These are phyloP conservation scores for Pseudocercospora vitis DNA, from an alignment of 2,329 filamentous ascomycete species.

Conservation along the genomic window DNA sequence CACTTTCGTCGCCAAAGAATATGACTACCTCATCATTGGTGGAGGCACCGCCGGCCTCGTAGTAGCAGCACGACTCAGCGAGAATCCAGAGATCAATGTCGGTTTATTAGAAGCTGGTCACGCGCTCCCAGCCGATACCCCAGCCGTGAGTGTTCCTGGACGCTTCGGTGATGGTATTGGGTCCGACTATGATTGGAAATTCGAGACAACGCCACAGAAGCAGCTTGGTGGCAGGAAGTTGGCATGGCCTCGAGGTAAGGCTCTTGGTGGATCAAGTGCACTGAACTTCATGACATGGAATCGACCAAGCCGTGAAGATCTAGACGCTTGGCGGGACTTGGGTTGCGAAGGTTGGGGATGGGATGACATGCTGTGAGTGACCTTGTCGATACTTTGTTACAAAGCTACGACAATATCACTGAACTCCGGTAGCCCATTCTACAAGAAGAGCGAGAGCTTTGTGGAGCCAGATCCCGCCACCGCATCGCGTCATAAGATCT, in stretches of 20 bases:
- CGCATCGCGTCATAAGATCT: conserved; percentile 1
- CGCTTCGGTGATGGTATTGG: conserved; percentile 39
- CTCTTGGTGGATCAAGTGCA: conserved; percentile 40
- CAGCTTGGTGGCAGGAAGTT: conserved; percentile 11
- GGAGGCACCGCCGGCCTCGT: conserved; percentile 34
- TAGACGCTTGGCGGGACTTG: conserved; percentile 39
- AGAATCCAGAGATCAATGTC: conserved; percentile 30
- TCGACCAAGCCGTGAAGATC: conserved; percentile 6
- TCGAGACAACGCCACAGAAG: conserved; percentile 18
- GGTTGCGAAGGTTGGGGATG: conserved; percentile 43
- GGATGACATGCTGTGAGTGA: conserved; percentile 30
- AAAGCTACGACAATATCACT: not conserved
- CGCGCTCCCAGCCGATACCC: conserved; percentile 8
- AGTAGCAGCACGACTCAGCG: conserved; percentile 28
- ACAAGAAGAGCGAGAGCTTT: conserved; percentile 19
- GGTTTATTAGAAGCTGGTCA: conserved; percentile 31
- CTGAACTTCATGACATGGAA: conserved; percentile 36
- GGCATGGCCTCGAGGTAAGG: conserved; percentile 34
- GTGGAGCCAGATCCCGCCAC: conserved; percentile 11
- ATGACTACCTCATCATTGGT: conserved; percentile 26
- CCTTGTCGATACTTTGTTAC: not conserved
- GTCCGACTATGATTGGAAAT: conserved; percentile 25
- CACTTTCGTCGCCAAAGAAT: too few relatives aligned
- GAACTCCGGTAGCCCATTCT: conserved; percentile 23
- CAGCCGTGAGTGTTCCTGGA: conserved; percentile 20